These are phyloP conservation scores for Daucus carota DNA, from an alignment of 129 eudicot genomes.

Conservation along the genomic window DNA sequence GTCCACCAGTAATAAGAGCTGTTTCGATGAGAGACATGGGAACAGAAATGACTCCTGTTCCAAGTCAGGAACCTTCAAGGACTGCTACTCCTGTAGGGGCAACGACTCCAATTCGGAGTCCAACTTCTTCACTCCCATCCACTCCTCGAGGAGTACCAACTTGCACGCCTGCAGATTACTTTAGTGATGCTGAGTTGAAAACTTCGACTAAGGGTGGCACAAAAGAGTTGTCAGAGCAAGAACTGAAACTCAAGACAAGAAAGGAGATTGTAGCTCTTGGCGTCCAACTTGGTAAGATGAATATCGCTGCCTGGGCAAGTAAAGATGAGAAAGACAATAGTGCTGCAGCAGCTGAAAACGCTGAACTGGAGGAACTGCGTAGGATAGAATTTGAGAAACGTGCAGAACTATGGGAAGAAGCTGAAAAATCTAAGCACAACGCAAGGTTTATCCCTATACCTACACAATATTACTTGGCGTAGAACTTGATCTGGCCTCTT, in stretches of 20 bases:
- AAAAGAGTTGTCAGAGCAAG: conserved; percentile 53
- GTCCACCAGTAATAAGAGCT: conserved; percentile 42
- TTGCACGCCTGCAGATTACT: conserved; percentile 28
- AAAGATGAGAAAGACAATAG: conserved; percentile 49
- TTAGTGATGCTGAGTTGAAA: conserved; percentile 8
- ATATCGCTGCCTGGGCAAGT: conserved; percentile 79
- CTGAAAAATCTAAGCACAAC: conserved; percentile 54
- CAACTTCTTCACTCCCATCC: conserved; percentile 57
- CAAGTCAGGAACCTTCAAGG: conserved; percentile 77
- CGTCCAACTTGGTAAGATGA: conserved; percentile 59
- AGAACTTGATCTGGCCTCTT: not conserved
- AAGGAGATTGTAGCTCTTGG: conserved; percentile 62
- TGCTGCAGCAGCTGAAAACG: conserved; percentile 10
- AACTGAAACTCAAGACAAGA: conserved; percentile 53
- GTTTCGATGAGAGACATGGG: conserved; percentile 86
- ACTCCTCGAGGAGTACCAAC: conserved; percentile 44
- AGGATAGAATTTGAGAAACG: conserved; percentile 53
- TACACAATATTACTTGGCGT: not conserved
- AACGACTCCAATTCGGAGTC: conserved; percentile 62
- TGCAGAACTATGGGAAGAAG: conserved; percentile 75
- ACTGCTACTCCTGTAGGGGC: conserved; percentile 66
- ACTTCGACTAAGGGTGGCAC: conserved; percentile 12
- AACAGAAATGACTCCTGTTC: conserved; percentile 75
- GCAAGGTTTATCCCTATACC: conserved; percentile 35
- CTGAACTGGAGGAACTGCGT: conserved; percentile 18